Evolutionary conservation across 768 basidiomycete species (phyloP).

Genomic region (Mycena olivaceomarginata): DNA sequence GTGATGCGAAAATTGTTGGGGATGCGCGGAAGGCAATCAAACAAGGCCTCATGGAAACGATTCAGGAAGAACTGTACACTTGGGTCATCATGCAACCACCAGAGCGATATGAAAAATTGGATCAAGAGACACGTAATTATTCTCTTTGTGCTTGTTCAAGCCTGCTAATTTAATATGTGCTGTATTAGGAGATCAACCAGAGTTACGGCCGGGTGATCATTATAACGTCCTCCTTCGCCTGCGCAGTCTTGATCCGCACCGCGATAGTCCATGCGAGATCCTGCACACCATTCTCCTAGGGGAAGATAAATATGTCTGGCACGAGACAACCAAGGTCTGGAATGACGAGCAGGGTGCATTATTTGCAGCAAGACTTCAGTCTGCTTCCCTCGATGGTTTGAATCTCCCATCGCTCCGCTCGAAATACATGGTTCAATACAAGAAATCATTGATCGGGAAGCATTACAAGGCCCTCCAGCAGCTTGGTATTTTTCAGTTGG

Average conservation of each 20-base stretch:
- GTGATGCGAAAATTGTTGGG: neutral
- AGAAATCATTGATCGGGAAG: no score
- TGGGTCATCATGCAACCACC: slow-evolving; percentile 27
- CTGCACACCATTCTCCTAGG: slow-evolving; percentile 46
- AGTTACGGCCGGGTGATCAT: neutral
- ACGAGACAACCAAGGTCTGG: no score
- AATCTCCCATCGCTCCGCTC: no score
- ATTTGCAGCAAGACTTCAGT: no score
- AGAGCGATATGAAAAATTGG: slow-evolving; percentile 1
- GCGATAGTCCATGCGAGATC: slow-evolving; percentile 15
- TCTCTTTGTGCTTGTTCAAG: neutral
- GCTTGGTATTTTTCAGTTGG: no score
- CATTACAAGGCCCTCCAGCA: no score
- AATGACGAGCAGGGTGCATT: no score
- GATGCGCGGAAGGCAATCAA: neutral
- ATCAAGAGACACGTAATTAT: neutral
- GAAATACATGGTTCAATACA: no score
- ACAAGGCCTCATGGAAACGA: neutral
- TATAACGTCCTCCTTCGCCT: slow-evolving; percentile 17
- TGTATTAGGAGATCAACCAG: neutral
- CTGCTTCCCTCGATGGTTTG: no score
- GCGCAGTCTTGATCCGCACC: slow-evolving; percentile 16
- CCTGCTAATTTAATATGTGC: no score
- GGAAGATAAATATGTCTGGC: no score
- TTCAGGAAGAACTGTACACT: slow-evolving; percentile 13